phyloP scores from a whole-genome alignment of 1,284 basidiomycete species.

The Neotropicomus parvogracilis region DNA sequence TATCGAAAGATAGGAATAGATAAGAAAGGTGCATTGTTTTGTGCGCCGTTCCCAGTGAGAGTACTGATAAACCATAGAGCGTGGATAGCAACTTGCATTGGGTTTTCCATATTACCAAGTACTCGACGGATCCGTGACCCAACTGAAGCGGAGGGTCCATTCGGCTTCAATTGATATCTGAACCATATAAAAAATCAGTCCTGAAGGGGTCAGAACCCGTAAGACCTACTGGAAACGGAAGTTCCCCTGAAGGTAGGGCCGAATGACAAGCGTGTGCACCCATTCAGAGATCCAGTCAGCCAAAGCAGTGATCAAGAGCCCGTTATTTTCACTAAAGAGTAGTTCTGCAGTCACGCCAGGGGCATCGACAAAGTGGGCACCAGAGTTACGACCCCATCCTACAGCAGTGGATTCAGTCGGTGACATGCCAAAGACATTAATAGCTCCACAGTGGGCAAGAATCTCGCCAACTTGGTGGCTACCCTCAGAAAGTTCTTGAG shows the following conservation, averaged over 20 bases:
- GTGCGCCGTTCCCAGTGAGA: constrained; percentile 16
- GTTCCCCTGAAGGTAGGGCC: constrained; percentile 20
- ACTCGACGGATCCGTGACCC: constrained; percentile 22
- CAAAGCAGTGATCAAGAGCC: constrained; percentile 15
- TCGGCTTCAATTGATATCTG: constrained; percentile 20
- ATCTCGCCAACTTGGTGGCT: constrained; percentile 24
- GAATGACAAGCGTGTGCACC: constrained; percentile 26
- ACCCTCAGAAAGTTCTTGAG: constrained; percentile 18
- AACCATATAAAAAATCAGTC: constrained; percentile 4
- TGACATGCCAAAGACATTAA: constrained; percentile 6
- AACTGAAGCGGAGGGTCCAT: constrained; percentile 5
- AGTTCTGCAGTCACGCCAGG: background rate
- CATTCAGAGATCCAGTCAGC: constrained; percentile 31
- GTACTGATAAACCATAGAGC: constrained; percentile 48
- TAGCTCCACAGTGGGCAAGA: constrained; percentile 25
- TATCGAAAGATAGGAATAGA: constrained; percentile 32
- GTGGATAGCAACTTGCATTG: constrained; percentile 38
- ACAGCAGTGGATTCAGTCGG: background rate
- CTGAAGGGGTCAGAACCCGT: background rate
- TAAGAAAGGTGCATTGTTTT: constrained; percentile 20
- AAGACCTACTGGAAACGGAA: constrained; percentile 27
- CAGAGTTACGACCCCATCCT: background rate
- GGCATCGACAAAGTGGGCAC: background rate
- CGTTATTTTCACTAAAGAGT: constrained; percentile 6
- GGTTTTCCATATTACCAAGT: constrained; percentile 23